Base-by-base conservation (phyloP, 768 basidiomycete genomes). In the Auricularia cornea region DNA sequence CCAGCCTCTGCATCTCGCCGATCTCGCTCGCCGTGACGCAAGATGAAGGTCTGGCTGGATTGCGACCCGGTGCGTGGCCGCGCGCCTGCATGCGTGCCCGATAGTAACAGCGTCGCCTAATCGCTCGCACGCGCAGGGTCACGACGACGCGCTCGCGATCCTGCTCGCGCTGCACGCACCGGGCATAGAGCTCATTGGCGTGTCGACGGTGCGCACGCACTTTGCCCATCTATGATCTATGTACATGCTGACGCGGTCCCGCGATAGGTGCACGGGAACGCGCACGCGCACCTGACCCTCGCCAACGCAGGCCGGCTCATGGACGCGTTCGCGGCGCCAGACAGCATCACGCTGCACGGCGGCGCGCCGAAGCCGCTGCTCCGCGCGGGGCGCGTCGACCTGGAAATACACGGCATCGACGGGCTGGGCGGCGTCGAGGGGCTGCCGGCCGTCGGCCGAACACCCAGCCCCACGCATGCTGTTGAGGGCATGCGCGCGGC, bases 81-180 rank as follows among this genome's bases (percentile, higher is more conserved):
- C 38, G 8, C 38, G 18, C 38, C 8, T 18, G 18, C 38, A 40
- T 8, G 18, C 38, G 38, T 48, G 26, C 29, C n/a, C 33, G 31
- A 6, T 16, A 54, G 31, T 20, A 33, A 30, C 20, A 30, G 59
- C 44, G 44, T 30, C 31, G 26, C 57, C 54, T 51, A 28, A 12
- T 64, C 12, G 48, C 52, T 16, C 61, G 26, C 33, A 60, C 30
- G 23, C 11, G 56, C 60, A 92, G 90, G 92, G 93, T 16, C 93
- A 95, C 69, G 93, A 96, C 69, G 93, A 95, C 76, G 94, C 90
- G 3, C 86, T 85, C 12, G 92, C 91, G 3, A 86, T 95, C 60
- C 76, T 95, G 70, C 75, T 94, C 10, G 91, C 90, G 3, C 70
- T 89, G 3, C 84, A 91, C 66, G 80, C 80, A 14, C 79, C 82